Conservation (phyloP, 139 green algal genomes). For the Desmodesmus armatus region DNA sequence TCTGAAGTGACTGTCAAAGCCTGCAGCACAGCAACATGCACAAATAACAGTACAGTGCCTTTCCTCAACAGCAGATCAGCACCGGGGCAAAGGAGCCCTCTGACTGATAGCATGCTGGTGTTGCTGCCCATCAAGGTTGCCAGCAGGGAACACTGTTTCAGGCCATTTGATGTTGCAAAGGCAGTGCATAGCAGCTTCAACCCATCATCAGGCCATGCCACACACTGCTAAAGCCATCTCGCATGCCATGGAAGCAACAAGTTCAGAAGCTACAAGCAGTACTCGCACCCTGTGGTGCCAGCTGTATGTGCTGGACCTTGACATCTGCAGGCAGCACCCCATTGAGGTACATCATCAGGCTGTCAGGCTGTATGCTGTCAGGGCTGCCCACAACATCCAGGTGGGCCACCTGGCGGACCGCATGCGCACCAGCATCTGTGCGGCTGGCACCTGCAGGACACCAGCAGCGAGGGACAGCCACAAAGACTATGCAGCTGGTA, state of each 20-base stretch:
- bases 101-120: too few relatives aligned
- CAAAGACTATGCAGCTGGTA: neutral
- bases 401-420: conserved; percentile 55
- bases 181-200: too few relatives aligned
- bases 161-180: too few relatives aligned
- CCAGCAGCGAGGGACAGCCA: conserved; percentile 3
- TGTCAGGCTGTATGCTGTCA: conserved; percentile 40
- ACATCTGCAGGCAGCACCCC: conserved; percentile 60
- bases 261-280: too few relatives aligned
- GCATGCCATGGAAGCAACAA: too few relatives aligned
- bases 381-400: conserved; percentile 54
- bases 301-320: conserved; percentile 49
- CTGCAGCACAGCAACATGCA: conserved; percentile 23
- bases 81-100: too few relatives aligned
- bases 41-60: too few relatives aligned
- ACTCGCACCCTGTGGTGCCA: conserved; percentile 14
- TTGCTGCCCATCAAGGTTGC: too few relatives aligned
- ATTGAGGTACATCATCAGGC: conserved; percentile 62
- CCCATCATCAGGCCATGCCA: too few relatives aligned
- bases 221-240: too few relatives aligned
- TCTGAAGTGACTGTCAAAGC: conserved; percentile 60
- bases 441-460: conserved; percentile 42
- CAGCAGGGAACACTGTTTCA: too few relatives aligned
- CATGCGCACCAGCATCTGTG: conserved; percentile 62
- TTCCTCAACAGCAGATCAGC: too few relatives aligned